phyloP scores from a whole-genome alignment of 345 rosid genomes.

The Eucalyptus cloeziana region DNA sequence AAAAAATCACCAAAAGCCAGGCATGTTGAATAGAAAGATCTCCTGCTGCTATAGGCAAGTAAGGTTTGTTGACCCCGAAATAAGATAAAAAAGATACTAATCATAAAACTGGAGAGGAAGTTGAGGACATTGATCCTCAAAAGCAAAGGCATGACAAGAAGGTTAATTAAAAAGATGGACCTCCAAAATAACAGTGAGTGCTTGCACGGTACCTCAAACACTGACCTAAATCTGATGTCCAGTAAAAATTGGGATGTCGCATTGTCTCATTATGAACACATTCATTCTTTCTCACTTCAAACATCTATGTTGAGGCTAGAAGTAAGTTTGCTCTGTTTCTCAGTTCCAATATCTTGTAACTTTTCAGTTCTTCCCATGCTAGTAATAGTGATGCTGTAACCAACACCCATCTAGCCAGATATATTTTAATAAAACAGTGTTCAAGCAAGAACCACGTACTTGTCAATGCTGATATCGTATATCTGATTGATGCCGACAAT shows the following conservation, averaged over 20 bases:
- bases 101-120: neutral
- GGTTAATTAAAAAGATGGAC: neutral
- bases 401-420: neutral
- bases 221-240: neutral
- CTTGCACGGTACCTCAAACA: neutral
- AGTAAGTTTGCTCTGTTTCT: neutral
- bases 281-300: neutral
- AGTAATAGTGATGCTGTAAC: neutral
- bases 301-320: neutral
- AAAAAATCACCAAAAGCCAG: too few species aligned
- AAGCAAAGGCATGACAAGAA: neutral
- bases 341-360: neutral
- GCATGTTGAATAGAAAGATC: too few species aligned
- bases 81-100: too few species aligned
- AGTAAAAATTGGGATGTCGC: neutral
- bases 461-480: slow-evolving; percentile 85
- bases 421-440: neutral
- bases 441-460: slow-evolving; percentile 25
- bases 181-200: neutral
- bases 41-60: too few species aligned
- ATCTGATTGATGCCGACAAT: slow-evolving; percentile 98
- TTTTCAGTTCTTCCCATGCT: neutral
- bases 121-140: neutral
- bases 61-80: too few species aligned
- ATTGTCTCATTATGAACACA: too few species aligned